Conservation (phyloP, 2,329 filamentous ascomycete genomes). For the Didymella segeticola region DNA sequence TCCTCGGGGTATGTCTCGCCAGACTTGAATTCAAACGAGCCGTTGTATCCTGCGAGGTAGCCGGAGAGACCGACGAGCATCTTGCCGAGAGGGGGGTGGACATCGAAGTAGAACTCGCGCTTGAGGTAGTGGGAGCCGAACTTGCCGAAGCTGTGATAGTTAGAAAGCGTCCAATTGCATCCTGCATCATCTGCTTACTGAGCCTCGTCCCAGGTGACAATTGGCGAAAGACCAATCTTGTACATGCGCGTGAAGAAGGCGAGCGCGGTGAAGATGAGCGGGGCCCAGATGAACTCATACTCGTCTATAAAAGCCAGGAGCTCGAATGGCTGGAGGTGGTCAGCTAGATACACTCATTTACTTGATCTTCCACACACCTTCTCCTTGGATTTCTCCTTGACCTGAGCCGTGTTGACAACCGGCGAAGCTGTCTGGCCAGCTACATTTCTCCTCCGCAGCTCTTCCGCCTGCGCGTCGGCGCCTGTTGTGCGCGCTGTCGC, state of each 20-base stretch:
- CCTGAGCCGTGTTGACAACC: slow-evolving; percentile 40
- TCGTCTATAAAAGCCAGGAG: slow-evolving; percentile 68
- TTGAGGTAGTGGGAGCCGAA: slow-evolving; percentile 99
- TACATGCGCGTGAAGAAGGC: slow-evolving; percentile 72
- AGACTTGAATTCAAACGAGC: slow-evolving; percentile 99
- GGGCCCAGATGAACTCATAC: slow-evolving; percentile 69
- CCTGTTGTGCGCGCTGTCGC: slow-evolving; percentile 46
- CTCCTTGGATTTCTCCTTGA: slow-evolving; percentile 56
- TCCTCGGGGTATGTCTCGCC: slow-evolving; percentile 94
- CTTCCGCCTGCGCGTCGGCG: slow-evolving; percentile 51
- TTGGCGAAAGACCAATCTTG: slow-evolving; percentile 71
- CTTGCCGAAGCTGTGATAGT: slow-evolving; percentile 78
- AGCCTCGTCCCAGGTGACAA: slow-evolving; percentile 79
- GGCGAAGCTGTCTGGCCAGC: slow-evolving; percentile 37
- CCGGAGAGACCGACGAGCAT: slow-evolving; percentile 97
- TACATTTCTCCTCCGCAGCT: slow-evolving; percentile 56
- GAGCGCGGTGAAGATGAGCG: slow-evolving; percentile 67
- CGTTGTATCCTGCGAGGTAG: slow-evolving; percentile 97
- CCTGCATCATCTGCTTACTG: slow-evolving; percentile 63
- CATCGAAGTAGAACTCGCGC: slow-evolving; percentile 99
- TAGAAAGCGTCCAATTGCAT: slow-evolving; percentile 19
- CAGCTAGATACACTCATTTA: slow-evolving; percentile 15
- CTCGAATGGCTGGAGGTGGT: slow-evolving; percentile 54
- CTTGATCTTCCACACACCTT: slow-evolving; percentile 47
- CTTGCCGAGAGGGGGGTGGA: slow-evolving; percentile 95